Evolutionary conservation across 306 rosid genomes (phyloP).

Genomic region (Begonia fuchsioides): DNA sequence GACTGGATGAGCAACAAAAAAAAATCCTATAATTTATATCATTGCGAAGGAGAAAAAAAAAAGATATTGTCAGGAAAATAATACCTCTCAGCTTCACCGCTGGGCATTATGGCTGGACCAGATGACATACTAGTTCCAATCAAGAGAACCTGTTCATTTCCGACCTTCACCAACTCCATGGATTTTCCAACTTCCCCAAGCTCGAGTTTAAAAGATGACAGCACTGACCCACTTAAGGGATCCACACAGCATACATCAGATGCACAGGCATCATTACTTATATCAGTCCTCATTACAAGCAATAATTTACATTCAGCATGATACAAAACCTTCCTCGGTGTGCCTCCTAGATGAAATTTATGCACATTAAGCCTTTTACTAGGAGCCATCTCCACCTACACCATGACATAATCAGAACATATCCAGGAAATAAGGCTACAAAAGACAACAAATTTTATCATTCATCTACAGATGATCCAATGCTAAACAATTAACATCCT

Average conservation of each 20-base stretch:
- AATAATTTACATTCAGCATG: constrained; percentile 67
- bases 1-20: background rate
- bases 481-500: too few relatives aligned
- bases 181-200: constrained; percentile 80
- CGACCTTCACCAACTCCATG: constrained; percentile 66
- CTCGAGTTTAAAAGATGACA: constrained; percentile 66
- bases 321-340: constrained; percentile 86
- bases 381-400: constrained; percentile 91
- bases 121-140: constrained; percentile 77
- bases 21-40: background rate
- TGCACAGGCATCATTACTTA: constrained; percentile 39
- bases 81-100: constrained; percentile 85
- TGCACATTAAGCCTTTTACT: constrained; percentile 88
- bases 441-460: too few relatives aligned
- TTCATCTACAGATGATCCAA: too few relatives aligned
- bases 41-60: constrained; percentile 3
- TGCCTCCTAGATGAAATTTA: constrained; percentile 83
- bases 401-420: constrained; percentile 11
- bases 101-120: constrained; percentile 67
- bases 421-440: background rate
- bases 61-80: constrained; percentile 11
- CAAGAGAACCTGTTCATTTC: constrained; percentile 73
- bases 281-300: constrained; percentile 86
- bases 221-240: constrained; percentile 64
- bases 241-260: constrained; percentile 85